Evolutionary conservation across 306 rosid species (phyloP), one percentile per base, ranked within the genome.

Genomic region (Neltuma alba): DNA sequence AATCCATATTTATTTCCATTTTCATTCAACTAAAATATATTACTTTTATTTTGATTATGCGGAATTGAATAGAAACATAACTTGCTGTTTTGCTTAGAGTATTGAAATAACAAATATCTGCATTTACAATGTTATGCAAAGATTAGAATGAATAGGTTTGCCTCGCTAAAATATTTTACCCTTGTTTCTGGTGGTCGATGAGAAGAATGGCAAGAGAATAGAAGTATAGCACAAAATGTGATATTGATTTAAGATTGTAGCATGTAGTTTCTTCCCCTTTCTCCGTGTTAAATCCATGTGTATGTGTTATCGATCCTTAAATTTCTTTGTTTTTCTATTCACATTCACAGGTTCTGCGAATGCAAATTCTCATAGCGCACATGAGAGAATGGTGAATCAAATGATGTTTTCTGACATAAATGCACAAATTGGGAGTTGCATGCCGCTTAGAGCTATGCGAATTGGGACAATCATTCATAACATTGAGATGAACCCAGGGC

Each of bases 381-480:
- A 76, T 0, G 92, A 88, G 81, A 83, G 86, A 33, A 81, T 92
- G 86, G 68, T 72, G 83, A 87, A 42, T 76, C 87, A 88, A 50
- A 81, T 87, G 87, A 80, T 91, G 84, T 88, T 83, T 64, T 72
- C 86, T 34, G 97, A 92, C 82, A 91, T 92, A 74, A 92, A 92
- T 81, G 85, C 98, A 3, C 94, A 81, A 81, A 81, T 86, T 31
- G 97, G 98, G 54, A 94, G 97, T 65, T 92, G 94, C 81, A 87
- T 94, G 94, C 98, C 97, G 1, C 87, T 94, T 34, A 41, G 91
- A 21, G 74, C 90, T 0, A 91, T 94, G 97, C 94, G 94, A 28
- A 94, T 94, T 38, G 94, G 97, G 67, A 93, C 97, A 47, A 88
- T 92, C 72, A 89, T 94, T 88, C 98, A 91, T 90, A 91, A 91